These are phyloP conservation scores for Marvania coccoides DNA, from an alignment of 139 green algal species.

Conservation along the genomic window DNA sequence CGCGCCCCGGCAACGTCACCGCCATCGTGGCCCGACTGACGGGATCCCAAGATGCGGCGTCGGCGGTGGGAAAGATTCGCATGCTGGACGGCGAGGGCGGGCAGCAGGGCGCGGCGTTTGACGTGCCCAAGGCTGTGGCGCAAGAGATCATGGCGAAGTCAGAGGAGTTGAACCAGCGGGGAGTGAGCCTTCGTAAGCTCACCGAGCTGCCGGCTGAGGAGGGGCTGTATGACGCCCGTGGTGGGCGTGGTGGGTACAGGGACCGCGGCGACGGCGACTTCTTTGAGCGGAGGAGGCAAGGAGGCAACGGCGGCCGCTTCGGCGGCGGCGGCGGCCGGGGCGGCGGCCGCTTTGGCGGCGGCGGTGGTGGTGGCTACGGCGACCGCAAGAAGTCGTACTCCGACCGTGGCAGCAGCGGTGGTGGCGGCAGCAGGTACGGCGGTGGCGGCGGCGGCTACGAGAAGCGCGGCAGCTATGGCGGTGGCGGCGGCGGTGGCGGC, in stretches of 20 bases:
- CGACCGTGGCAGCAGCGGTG: background rate
- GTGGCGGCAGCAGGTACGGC: background rate
- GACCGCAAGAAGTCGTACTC: slow-evolving; percentile 6
- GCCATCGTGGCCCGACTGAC: slow-evolving; percentile 35
- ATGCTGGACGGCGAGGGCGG: slow-evolving; percentile 27
- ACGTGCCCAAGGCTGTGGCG: slow-evolving; percentile 54
- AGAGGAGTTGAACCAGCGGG: slow-evolving; percentile 28
- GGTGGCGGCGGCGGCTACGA: slow-evolving; percentile 5
- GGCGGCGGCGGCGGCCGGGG: background rate
- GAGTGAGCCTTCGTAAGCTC: slow-evolving; percentile 28
- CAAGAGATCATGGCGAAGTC: slow-evolving; percentile 34
- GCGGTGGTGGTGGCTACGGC: background rate
- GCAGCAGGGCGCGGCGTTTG: slow-evolving; percentile 66
- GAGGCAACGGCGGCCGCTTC: background rate
- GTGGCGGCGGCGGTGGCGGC: slow-evolving; percentile 3
- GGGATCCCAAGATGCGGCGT: background rate
- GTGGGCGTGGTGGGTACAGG: background rate
- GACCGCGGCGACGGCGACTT: background rate
- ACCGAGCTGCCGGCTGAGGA: slow-evolving; percentile 33
- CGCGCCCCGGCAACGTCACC: slow-evolving; percentile 32
- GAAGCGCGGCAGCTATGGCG: background rate
- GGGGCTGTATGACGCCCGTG: background rate
- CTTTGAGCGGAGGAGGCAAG: slow-evolving; percentile 18
- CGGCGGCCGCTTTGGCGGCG: background rate
- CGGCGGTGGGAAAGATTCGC: slow-evolving; percentile 49